phyloP scores from a whole-genome alignment of 2,329 filamentous ascomycete genomes.

The Apiospora kogelbergensis region DNA sequence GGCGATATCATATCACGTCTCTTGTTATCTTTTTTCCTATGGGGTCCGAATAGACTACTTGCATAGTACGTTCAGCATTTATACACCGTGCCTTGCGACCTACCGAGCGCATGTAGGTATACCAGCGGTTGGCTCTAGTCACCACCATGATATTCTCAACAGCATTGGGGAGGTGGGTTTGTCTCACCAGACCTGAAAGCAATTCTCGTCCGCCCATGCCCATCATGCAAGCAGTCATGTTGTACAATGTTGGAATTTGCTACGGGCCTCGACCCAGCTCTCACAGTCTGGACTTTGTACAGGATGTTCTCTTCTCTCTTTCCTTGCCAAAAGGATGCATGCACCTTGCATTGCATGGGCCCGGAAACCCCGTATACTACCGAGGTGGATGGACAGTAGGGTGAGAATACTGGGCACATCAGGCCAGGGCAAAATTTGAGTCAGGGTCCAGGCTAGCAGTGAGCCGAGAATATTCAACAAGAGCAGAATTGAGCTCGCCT shows the following conservation, averaged over 20 bases:
- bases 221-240: neutral
- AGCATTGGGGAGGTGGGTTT: neutral
- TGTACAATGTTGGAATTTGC: neutral
- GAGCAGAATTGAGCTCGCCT: neutral
- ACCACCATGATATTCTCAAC: neutral
- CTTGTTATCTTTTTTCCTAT: neutral
- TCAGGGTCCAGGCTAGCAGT: constrained; percentile 2
- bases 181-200: neutral
- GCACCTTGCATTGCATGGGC: neutral
- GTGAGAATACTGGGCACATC: neutral
- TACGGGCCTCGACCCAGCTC: neutral
- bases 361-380: constrained; percentile 1
- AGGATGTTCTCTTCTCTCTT: neutral
- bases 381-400: neutral
- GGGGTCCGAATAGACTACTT: neutral
- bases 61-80: neutral
- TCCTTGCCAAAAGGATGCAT: neutral
- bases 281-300: neutral
- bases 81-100: neutral
- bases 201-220: neutral
- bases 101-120: neutral
- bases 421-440: neutral
- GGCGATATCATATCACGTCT: neutral
- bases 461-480: neutral
- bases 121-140: neutral